These are phyloP conservation scores for Endocladia muricata DNA, from an alignment of 31 red algal genomes.

Conservation along the genomic window DNA sequence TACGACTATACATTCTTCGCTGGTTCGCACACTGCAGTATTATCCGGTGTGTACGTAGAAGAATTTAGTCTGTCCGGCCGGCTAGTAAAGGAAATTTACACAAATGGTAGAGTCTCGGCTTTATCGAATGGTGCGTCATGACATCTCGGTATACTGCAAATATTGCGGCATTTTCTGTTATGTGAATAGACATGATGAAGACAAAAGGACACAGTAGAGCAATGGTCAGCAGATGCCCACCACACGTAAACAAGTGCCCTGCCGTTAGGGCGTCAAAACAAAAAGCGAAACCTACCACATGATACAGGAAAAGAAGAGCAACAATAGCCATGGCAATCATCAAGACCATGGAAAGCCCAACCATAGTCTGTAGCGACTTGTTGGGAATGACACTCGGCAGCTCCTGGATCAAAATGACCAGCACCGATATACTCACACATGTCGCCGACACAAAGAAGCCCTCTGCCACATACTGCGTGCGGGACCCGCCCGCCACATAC, in stretches of 20 bases:
- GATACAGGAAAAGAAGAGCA: constrained; percentile 31
- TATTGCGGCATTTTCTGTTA: constrained; percentile 73
- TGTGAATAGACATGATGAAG: background rate
- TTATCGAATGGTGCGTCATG: background rate
- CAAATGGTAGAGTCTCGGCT: no score
- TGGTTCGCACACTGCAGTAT: no score
- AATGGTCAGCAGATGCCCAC: no score
- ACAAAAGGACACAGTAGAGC: background rate
- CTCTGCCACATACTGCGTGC: constrained; percentile 75
- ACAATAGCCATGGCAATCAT: constrained; percentile 35
- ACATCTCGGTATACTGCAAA: constrained; percentile 46
- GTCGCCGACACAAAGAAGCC: constrained; percentile 62
- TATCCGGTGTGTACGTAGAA: no score
- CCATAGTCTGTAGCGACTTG: constrained; percentile 27
- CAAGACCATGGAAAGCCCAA: constrained; percentile 19
- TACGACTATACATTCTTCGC: no score
- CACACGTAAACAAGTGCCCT: no score
- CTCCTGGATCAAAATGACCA: constrained; percentile 66
- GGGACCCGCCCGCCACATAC: constrained; percentile 54
- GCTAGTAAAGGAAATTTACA: no score
- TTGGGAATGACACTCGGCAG: constrained; percentile 52
- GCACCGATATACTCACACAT: constrained; percentile 64
- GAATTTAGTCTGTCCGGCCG: no score
- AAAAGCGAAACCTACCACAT: constrained; percentile 20
- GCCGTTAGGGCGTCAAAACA: no score